phyloP scores from a whole-genome alignment of 176 grass and related monocot species.

The Saccharum spontaneum region DNA sequence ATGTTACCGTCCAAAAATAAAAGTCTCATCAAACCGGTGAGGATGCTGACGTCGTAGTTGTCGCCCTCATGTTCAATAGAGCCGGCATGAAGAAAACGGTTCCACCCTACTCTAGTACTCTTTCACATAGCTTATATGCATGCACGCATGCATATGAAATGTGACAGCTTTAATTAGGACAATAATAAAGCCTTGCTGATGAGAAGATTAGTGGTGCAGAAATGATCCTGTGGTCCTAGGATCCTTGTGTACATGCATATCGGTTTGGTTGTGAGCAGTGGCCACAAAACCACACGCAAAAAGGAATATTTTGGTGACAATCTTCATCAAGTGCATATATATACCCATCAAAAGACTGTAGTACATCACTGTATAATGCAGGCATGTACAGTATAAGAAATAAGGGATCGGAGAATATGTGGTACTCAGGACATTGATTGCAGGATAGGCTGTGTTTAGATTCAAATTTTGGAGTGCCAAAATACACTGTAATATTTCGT shows the following conservation, averaged over 20 bases:
- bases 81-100: no score
- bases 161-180: no score
- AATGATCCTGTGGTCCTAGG: slow-evolving; percentile 23
- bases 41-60: no score
- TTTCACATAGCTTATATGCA: no score
- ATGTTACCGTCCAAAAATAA: no score
- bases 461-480: no score
- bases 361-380: slow-evolving; percentile 28
- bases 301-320: slow-evolving; percentile 19
- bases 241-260: neutral
- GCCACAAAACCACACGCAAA: slow-evolving; percentile 1
- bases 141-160: no score
- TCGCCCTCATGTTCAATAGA: no score
- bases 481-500: no score
- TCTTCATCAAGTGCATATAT: neutral
- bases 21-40: no score
- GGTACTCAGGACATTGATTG: neutral
- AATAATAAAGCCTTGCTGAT: neutral
- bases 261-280: slow-evolving; percentile 10
- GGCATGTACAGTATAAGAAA: neutral
- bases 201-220: slow-evolving; percentile 17
- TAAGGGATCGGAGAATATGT: neutral
- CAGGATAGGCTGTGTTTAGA: no score
- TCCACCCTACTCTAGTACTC: no score
- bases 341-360: slow-evolving; percentile 11